A percentile compares a stretch with the other conserved stretches of the same genome.
phyloP scores from a whole-genome alignment of 257 asterid genomes.

The Nicotiana sylvestris region DNA sequence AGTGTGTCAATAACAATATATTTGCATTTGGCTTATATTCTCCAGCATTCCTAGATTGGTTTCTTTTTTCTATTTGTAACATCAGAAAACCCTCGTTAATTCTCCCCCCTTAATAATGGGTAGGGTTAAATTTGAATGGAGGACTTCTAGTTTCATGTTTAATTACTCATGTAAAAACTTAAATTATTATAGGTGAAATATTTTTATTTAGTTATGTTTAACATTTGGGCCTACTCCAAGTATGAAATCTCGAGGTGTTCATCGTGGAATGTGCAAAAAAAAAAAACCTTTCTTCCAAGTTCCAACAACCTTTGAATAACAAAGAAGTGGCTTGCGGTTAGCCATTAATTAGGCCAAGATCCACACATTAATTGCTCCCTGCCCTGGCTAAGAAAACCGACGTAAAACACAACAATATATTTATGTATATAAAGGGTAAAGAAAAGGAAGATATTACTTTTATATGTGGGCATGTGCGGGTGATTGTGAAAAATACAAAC shows the following conservation, averaged over 20 bases:
- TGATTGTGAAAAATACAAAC: neutral
- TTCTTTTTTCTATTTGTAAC: too few relatives aligned
- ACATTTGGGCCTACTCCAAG: neutral
- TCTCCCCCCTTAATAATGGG: neutral
- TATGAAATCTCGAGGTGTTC: neutral
- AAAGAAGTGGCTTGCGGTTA: neutral
- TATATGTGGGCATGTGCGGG: neutral
- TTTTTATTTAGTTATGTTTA: neutral
- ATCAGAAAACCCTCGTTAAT: too few relatives aligned
- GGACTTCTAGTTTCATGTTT: neutral
- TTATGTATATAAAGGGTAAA: neutral
- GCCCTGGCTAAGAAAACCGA: neutral
- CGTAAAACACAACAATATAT: neutral
- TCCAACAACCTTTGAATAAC: neutral
- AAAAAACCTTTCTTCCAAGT: neutral
- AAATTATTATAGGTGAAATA: neutral
- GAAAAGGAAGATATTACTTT: neutral
- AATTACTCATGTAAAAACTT: neutral
- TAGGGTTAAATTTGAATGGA: neutral
- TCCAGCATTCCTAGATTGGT: neutral
- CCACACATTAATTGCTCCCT: neutral
- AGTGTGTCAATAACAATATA: too few relatives aligned
- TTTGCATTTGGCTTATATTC: neutral
- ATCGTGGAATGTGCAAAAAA: neutral
- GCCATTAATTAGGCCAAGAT: neutral